These are phyloP conservation scores for Metschnikowia hibisci DNA, from an alignment of 805 yeast species.

Conservation along the genomic window DNA sequence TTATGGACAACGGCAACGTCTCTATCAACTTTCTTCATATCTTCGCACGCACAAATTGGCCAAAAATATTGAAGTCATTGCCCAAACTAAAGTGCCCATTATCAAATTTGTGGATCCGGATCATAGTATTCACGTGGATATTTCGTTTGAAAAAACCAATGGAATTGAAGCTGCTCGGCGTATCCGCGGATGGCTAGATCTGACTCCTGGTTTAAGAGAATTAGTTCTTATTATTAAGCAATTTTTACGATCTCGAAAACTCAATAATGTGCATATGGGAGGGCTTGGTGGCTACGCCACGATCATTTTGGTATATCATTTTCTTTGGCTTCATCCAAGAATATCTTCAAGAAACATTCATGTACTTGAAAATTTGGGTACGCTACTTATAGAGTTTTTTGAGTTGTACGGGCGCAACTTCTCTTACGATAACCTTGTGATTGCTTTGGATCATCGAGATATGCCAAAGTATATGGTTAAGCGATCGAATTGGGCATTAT, in stretches of 20 bases:
- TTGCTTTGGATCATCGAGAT: constrained; percentile 57
- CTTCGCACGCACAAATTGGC: constrained; percentile 62
- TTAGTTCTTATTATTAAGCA: constrained; percentile 80
- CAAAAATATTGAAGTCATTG: constrained; percentile 73
- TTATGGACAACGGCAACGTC: constrained; percentile 57
- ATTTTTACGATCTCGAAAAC: constrained; percentile 68
- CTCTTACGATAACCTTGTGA: constrained; percentile 74
- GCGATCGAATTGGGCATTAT: constrained; percentile 46
- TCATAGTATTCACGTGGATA: constrained; percentile 73
- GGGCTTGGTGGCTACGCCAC: constrained; percentile 94
- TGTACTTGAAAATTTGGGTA: constrained; percentile 75
- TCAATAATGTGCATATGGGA: constrained; percentile 87
- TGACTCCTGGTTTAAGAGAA: constrained; percentile 78
- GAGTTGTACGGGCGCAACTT: constrained; percentile 88
- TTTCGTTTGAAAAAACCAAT: constrained; percentile 81
- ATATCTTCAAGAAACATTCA: constrained; percentile 61
- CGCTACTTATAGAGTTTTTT: constrained; percentile 83
- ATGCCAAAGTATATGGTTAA: constrained; percentile 60
- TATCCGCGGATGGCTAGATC: constrained; percentile 68
- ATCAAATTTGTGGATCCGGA: constrained; percentile 79
- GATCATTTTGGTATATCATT: constrained; percentile 80
- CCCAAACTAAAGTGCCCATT: constrained; percentile 90
- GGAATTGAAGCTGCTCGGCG: constrained; percentile 80
- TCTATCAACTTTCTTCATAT: constrained; percentile 70
- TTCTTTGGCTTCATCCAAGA: constrained; percentile 75